Conservation (phyloP, 2,329 filamentous ascomycete genomes). For the Colletotrichum lentis region DNA sequence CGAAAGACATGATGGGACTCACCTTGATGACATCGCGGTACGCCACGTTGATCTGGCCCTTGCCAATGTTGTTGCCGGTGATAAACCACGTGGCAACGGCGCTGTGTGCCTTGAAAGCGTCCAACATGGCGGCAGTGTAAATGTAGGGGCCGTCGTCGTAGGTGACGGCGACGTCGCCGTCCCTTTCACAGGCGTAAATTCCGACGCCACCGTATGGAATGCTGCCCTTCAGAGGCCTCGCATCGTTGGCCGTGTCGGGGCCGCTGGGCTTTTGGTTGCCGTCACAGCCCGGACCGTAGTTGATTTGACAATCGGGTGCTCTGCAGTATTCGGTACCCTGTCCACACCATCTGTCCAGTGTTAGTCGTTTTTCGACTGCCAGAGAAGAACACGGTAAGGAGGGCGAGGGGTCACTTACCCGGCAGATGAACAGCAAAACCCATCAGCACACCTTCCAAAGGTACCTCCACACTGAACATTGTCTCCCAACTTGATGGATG, state of each 20-base stretch:
- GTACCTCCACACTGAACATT: slow-evolving; percentile 43
- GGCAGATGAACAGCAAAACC: slow-evolving; percentile 48
- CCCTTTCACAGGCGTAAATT: slow-evolving; percentile 44
- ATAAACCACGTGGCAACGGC: slow-evolving; percentile 51
- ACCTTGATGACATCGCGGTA: slow-evolving; percentile 47
- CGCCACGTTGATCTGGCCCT: slow-evolving; percentile 47
- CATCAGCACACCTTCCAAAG: slow-evolving; percentile 44
- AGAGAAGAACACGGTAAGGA: neutral
- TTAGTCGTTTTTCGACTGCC: neutral
- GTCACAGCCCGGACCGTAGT: slow-evolving; percentile 44
- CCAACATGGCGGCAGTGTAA: slow-evolving; percentile 48
- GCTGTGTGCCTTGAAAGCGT: slow-evolving; percentile 46
- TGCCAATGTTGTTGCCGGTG: slow-evolving; percentile 47
- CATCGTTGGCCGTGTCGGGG: slow-evolving; percentile 39
- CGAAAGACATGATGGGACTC: slow-evolving; percentile 36
- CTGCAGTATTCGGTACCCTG: slow-evolving; percentile 40
- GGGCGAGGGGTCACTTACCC: slow-evolving; percentile 40
- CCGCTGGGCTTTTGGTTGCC: slow-evolving; percentile 44
- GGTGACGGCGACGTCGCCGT: slow-evolving; percentile 48
- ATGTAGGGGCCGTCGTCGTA: slow-evolving; percentile 50
- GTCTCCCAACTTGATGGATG: slow-evolving; percentile 6
- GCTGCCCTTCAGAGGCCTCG: slow-evolving; percentile 42
- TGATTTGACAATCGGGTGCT: slow-evolving; percentile 44
- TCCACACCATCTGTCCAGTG: slow-evolving; percentile 43
- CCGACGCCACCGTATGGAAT: slow-evolving; percentile 46